Percentiles rank a stretch among this genome's conserved stretches.
These are phyloP conservation scores for Eucalyptus erythrocorys DNA, from an alignment of 345 rosid species.

Conservation along the genomic window DNA sequence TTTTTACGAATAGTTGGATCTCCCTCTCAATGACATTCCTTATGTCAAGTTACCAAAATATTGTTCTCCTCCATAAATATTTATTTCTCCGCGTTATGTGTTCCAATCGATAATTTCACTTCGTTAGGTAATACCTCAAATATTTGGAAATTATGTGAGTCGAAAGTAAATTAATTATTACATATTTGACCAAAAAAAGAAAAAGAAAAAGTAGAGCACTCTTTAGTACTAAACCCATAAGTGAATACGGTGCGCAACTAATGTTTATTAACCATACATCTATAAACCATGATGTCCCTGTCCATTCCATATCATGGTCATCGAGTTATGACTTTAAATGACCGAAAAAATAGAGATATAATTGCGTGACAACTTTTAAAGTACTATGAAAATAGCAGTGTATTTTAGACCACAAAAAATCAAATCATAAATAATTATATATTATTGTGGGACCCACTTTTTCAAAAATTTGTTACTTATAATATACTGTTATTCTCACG, in stretches of 20 bases:
- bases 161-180: background rate
- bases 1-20: too few relatives aligned
- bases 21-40: too few relatives aligned
- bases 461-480: rapidly evolving
- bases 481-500: too few relatives aligned
- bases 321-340: background rate
- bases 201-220: background rate
- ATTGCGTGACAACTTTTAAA: rapidly evolving
- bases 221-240: background rate
- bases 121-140: background rate
- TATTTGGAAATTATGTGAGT: background rate
- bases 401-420: too few relatives aligned
- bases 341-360: too few relatives aligned
- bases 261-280: background rate
- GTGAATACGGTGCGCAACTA: background rate
- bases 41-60: too few relatives aligned
- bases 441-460: rapidly evolving
- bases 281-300: background rate
- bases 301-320: background rate
- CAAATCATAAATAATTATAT: too few relatives aligned
- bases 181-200: background rate
- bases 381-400: rapidly evolving
- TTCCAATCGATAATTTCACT: background rate
- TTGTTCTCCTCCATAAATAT: background rate
- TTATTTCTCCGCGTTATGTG: background rate